Base-by-base conservation (phyloP, 192 early-diverging fungal genomes). In the Coemansia sp. region DNA sequence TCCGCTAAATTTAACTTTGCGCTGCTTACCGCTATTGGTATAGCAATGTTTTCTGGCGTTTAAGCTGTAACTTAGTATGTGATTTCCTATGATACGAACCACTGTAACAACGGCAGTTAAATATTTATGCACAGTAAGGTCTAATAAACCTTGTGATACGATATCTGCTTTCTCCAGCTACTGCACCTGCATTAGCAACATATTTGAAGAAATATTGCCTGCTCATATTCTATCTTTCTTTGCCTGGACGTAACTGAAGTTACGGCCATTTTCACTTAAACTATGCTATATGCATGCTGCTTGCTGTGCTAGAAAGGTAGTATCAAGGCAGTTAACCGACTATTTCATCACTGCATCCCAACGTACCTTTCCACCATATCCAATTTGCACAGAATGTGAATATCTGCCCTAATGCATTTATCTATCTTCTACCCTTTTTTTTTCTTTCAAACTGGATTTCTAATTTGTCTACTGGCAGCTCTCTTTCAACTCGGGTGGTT, bases 41-140 rank as follows among this genome's bases (percentile, higher is more conserved):
- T 67, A 53, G 65, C 56, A 18, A 30, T 60, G 2, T 1, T 60
- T 50, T 62, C 44, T 34, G 24, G 28, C 23, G 5, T 64, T 27
- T 66, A 44, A 58, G 19, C 28, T 30, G 7, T 49, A 66, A 44
- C 49, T 21, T 18, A 56, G 56, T n/a, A 48, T 49, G 23, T 7
- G 26, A 25, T 27, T 56, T 56, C 19, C 16, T 27, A 27, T 31
- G 27, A 27, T 7, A 56, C 27, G 19, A 56, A 27, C 55, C 7
- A n/a, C 19, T 53, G 52, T n/a, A 53, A 14, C 27, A 34, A 59
- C 5, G 55, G 18, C 55, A 56, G 30, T 56, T 56, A 56, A 52
- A 10, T 52, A 10, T 52, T 16, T 44, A 3, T 44, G 12, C 38
- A 44, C 38, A 44, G 38, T 44, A 44, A 44, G 38, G 38, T 44